Percentiles rank a stretch among this genome's conserved stretches.
These are phyloP conservation scores for Lentinula edodes DNA, from an alignment of 768 basidiomycete species.

Conservation along the genomic window DNA sequence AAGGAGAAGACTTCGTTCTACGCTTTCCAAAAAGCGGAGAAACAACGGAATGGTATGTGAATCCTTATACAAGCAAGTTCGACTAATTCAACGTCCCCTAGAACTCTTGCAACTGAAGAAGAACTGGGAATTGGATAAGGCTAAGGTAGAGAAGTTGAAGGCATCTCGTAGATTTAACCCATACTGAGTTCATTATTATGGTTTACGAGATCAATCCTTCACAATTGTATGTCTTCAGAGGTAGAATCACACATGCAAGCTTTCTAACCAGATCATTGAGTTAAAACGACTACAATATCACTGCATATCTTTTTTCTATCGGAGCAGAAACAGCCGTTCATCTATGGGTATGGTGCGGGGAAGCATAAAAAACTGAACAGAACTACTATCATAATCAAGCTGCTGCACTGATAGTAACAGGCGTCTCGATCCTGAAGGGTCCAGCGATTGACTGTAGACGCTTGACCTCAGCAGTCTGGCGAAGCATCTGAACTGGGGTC, in stretches of 20 bases:
- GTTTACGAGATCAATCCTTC: no score
- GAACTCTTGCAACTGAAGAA: conserved; percentile 70
- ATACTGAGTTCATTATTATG: conserved; percentile 41
- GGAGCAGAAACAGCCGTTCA: no score
- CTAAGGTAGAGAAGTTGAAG: conserved; percentile 75
- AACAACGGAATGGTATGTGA: conserved; percentile 71
- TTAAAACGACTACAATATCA: no score
- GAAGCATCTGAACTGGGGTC: conserved; percentile 35
- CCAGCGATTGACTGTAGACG: conserved; percentile 49
- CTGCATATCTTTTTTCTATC: no score
- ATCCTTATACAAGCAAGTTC: conserved; percentile 3
- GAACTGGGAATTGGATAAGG: conserved; percentile 87
- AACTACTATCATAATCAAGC: background rate
- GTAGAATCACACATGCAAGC: background rate
- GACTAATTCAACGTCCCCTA: conserved; percentile 20
- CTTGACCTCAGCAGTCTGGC: conserved; percentile 20
- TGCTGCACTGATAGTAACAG: background rate
- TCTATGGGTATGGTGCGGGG: background rate
- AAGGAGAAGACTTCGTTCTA: conserved; percentile 80
- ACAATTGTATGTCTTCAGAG: conserved; percentile 6
- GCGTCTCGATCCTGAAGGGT: conserved; percentile 35
- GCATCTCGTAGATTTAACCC: conserved; percentile 81
- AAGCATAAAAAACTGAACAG: background rate
- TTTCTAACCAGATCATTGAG: no score
- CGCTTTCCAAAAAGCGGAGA: conserved; percentile 86